phyloP scores from a whole-genome alignment of 108 stramenopile species.

The Parietichytrium sp. region DNA sequence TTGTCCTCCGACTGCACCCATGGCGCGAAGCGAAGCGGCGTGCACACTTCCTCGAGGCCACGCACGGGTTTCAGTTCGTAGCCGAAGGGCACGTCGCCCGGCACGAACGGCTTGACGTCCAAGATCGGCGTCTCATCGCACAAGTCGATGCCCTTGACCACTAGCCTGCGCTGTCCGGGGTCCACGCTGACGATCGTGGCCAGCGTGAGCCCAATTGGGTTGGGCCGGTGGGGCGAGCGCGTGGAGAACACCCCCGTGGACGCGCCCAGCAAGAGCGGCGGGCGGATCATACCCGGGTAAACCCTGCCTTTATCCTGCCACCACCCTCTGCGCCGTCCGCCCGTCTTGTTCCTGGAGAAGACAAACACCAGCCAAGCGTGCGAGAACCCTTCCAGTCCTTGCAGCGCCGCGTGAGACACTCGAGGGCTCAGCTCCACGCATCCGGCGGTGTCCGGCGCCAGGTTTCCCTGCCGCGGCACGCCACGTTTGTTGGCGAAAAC shows the following conservation, averaged over 20 bases:
- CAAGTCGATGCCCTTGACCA: constrained; percentile 2
- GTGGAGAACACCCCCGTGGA: neutral
- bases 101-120: constrained; percentile 36
- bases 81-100: neutral
- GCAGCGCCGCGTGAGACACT: neutral
- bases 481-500: constrained; percentile 31
- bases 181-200: neutral
- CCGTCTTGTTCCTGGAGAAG: neutral
- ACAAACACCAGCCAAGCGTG: constrained; percentile 31
- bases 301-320: neutral
- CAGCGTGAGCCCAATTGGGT: constrained; percentile 10
- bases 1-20: constrained; percentile 19
- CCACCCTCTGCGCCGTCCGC: neutral
- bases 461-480: constrained; percentile 2
- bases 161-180: neutral
- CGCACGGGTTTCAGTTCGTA: no score
- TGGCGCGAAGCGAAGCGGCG: neutral
- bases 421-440: neutral
- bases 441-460: neutral
- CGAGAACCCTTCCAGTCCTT: neutral
- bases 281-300: neutral
- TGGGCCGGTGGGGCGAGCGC: neutral
- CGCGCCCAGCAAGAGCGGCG: neutral
- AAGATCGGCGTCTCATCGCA: constrained; percentile 16
- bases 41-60: no score